Conservation (phyloP, 768 basidiomycete genomes). For the Suillus variegatus region DNA sequence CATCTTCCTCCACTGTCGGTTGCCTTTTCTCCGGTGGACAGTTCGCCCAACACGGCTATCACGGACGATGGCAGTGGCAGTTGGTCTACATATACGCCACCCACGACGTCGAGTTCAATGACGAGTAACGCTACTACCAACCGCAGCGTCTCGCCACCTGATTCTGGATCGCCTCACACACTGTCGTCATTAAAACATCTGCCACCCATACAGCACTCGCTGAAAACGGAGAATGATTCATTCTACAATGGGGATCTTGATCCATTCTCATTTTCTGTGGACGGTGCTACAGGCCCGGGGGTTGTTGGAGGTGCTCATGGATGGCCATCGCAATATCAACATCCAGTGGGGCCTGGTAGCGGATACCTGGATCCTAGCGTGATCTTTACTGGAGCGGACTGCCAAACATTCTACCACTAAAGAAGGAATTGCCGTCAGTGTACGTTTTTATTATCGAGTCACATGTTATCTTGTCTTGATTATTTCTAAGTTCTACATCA, state of each 20-base stretch:
- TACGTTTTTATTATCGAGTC: not conserved
- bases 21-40: constrained; percentile 45
- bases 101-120: constrained; percentile 54
- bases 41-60: constrained; percentile 53
- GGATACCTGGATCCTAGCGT: constrained; percentile 31
- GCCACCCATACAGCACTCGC: constrained; percentile 8
- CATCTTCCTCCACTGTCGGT: constrained; percentile 46
- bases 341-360: constrained; percentile 28
- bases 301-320: constrained; percentile 18
- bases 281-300: constrained; percentile 16
- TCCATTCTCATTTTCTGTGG: constrained; percentile 49
- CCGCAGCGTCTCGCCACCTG: constrained; percentile 35
- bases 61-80: constrained; percentile 51
- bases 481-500: constrained; percentile 1
- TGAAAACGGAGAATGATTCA: constrained; percentile 40
- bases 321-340: constrained; percentile 32
- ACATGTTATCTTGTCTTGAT: not conserved
- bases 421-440: not conserved
- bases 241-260: constrained; percentile 49
- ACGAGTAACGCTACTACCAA: constrained; percentile 45
- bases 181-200: constrained; percentile 9
- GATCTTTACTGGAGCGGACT: constrained; percentile 35
- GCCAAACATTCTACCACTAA: constrained; percentile 35
- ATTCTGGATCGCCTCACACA: constrained; percentile 23
- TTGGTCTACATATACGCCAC: constrained; percentile 67